Evolutionary conservation across 2,329 filamentous ascomycete species (phyloP).

Genomic region (Epichloe hybrida): DNA sequence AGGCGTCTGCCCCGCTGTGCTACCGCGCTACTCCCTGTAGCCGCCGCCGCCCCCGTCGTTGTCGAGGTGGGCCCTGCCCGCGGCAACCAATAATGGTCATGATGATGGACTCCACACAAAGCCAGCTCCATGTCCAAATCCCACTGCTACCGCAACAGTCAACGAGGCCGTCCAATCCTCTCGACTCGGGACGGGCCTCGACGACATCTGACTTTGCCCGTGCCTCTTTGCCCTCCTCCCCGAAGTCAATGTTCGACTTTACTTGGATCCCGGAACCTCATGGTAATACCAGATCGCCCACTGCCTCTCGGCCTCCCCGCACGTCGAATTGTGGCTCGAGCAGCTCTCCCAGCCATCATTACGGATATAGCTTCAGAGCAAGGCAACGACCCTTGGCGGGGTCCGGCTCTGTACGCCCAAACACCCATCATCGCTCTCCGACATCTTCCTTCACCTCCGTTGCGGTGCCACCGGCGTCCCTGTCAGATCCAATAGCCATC

Average conservation of each 20-base stretch:
- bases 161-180: background rate
- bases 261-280: conserved; percentile 2
- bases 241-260: conserved; percentile 4
- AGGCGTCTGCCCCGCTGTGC: background rate
- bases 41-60: background rate
- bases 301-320: conserved; percentile 1
- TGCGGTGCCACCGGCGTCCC: background rate
- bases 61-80: background rate
- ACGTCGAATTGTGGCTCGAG: background rate
- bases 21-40: background rate
- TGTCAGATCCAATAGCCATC: background rate
- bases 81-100: conserved; percentile 3
- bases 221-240: background rate
- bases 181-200: background rate
- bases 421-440: background rate
- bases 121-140: conserved; percentile 3
- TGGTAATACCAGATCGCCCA: background rate
- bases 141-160: conserved; percentile 1
- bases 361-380: conserved; percentile 2
- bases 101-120: conserved; percentile 4
- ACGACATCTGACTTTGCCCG: background rate
- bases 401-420: background rate
- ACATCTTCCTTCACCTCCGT: background rate
- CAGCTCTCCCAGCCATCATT: background rate
- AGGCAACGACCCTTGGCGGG: background rate